Percentiles rank a stretch among this genome's conserved stretches.
Evolutionary conservation across 768 basidiomycete species (phyloP).

Genomic region (Psilocybe sp.): DNA sequence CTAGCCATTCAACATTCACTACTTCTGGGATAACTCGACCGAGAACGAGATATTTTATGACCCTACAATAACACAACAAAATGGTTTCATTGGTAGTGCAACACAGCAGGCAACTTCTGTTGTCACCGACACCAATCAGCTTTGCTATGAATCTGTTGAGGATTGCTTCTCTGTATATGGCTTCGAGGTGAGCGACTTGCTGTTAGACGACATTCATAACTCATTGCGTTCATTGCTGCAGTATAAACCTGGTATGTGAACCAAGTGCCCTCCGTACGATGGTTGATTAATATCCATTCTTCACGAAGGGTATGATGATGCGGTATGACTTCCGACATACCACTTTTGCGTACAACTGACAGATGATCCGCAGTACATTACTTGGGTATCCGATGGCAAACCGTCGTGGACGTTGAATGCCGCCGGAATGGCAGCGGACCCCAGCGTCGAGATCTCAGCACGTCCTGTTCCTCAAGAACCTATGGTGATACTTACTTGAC

Average conservation of each 20-base stretch:
- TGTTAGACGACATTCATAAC: not conserved
- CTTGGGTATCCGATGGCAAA: slow-evolving; percentile 67
- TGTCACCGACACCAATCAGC: slow-evolving; percentile 61
- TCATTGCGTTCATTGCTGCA: not conserved
- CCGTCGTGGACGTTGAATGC: slow-evolving; percentile 70
- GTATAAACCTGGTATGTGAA: slow-evolving; percentile 58
- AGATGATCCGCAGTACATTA: slow-evolving; percentile 54
- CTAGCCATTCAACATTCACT: slow-evolving; percentile 76
- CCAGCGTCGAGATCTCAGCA: slow-evolving; percentile 55
- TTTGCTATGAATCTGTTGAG: slow-evolving; percentile 57
- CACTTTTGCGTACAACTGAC: not conserved
- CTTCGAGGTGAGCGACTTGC: slow-evolving; percentile 52
- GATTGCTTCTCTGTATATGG: slow-evolving; percentile 70
- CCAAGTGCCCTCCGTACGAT: not conserved
- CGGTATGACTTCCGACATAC: slow-evolving; percentile 2
- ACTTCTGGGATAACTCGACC: slow-evolving; percentile 65
- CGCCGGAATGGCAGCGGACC: slow-evolving; percentile 57
- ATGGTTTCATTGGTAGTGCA: slow-evolving; percentile 70
- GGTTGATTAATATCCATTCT: not conserved
- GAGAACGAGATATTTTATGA: slow-evolving; percentile 59
- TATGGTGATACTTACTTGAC: slow-evolving; percentile 47
- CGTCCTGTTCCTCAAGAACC: slow-evolving; percentile 82
- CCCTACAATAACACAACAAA: slow-evolving; percentile 46
- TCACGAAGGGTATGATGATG: slow-evolving; percentile 18
- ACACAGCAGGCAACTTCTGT: slow-evolving; percentile 85